Evolutionary conservation across 2,329 filamentous ascomycete species (phyloP).

Genomic region (Colletotrichum lentis): DNA sequence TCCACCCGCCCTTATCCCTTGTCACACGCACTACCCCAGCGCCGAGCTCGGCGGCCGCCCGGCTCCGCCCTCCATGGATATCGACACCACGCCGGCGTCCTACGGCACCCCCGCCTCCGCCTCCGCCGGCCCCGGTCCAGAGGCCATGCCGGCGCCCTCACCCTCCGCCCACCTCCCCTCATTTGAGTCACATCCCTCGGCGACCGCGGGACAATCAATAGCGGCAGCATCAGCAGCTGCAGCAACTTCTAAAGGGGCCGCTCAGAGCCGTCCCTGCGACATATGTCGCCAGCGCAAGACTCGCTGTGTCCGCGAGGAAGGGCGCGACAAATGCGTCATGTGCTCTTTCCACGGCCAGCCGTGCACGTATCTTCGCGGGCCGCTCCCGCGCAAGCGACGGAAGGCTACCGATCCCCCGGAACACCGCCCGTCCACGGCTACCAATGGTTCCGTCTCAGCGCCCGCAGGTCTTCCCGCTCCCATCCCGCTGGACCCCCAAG

Average conservation of each 20-base stretch:
- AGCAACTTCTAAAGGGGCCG: slow-evolving; percentile 14
- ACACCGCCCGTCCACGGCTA: slow-evolving; percentile 33
- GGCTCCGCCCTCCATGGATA: slow-evolving; percentile 25
- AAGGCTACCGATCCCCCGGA: slow-evolving; percentile 41
- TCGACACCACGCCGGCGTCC: slow-evolving; percentile 30
- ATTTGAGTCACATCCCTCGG: slow-evolving; percentile 19
- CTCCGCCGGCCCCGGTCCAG: slow-evolving; percentile 20
- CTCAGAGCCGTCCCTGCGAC: slow-evolving; percentile 62
- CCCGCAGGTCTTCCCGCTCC: slow-evolving; percentile 20
- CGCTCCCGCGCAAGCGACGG: slow-evolving; percentile 46
- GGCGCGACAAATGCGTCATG: slow-evolving; percentile 66
- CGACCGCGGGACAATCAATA: slow-evolving; percentile 2
- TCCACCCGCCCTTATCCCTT: slow-evolving; percentile 6
- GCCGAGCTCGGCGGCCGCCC: slow-evolving; percentile 22
- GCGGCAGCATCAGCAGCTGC: neutral
- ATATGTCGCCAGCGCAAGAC: slow-evolving; percentile 72
- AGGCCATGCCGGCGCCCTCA: slow-evolving; percentile 17
- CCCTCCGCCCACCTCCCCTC: slow-evolving; percentile 13
- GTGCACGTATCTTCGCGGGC: slow-evolving; percentile 67
- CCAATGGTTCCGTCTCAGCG: slow-evolving; percentile 33
- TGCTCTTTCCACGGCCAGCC: slow-evolving; percentile 73
- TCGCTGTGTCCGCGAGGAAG: slow-evolving; percentile 70
- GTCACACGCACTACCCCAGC: neutral
- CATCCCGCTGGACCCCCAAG: slow-evolving; percentile 35
- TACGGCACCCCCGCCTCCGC: slow-evolving; percentile 27